Base-by-base conservation (phyloP, 2,329 filamentous ascomycete genomes). In the Neurospora sp. region DNA sequence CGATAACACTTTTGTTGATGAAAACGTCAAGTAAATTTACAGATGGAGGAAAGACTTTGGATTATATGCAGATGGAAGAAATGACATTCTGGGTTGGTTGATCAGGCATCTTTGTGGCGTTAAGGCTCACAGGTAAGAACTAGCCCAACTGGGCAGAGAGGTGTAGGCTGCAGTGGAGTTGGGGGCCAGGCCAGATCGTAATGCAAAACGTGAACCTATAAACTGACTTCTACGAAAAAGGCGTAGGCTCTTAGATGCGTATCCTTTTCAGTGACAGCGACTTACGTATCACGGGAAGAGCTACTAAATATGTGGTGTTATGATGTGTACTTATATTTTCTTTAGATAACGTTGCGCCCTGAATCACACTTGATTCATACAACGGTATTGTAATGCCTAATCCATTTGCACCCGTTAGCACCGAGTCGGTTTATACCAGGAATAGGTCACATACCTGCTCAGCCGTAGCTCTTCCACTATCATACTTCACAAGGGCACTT, bases 391-490 rank as follows among this genome's bases (percentile, higher is more conserved):
- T 8, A 62, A 15, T 17, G 52, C 52, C 52, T 62, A 36, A 57
- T 8, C 12, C 17, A 8, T 33, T 12, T 23, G 46, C 2, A 52
- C 46, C 46, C 19, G 46, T 62, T 36, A 62, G 52, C 28, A 62
- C 4, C 10, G 12, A 33, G 52, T 62, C 8, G 8, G 1, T 33
- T 15, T 10, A 62, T 5, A 4, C 52, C 12, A 33, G 6, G 10
- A 8, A 17, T 62, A 62, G 52, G 28, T 36, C 28, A 62, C 52
- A 15, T 62, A 74, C 74, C 70, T 76, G 67, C 12, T 46, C 81
- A 66, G 94, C 93, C 15, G 86, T 90, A 72, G 91, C 81, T 73
- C 96, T 86, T 66, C 83, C 79, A 12, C 85, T 91, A 77, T 97
- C 89, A 80, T 91, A 99, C 66, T 84, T 83, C 12, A 99, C 85